Evolutionary conservation across 805 yeast species (phyloP), one percentile per base, ranked within the genome.

Genomic region (Tetrapisispora taiwanensis): DNA sequence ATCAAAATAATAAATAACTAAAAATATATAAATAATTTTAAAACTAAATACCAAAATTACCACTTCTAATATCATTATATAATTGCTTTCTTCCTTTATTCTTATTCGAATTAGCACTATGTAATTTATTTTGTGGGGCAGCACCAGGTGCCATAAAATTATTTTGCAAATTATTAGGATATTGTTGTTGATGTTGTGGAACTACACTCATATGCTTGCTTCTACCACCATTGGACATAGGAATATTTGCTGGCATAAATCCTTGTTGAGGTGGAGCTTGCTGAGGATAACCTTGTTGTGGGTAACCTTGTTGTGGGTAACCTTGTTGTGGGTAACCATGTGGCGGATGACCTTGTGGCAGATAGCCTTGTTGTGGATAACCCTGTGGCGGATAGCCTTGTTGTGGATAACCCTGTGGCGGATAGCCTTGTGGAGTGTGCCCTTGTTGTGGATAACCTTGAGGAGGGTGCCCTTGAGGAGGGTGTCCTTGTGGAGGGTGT

Each of bases 1-100:
- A n/a, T n/a, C n/a, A n/a, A n/a, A n/a, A n/a, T n/a, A n/a, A n/a
- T n/a, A n/a, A n/a, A n/a, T n/a, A n/a, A n/a, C 8, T 22, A 22
- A 5, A 22, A 8, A 8, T 22, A 22, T 8, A 22, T 22, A 22
- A 8, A 22, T 22, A 22, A 22, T 22, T 22, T 6, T 22, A 22
- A 22, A 22, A 22, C 26, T 34, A 81, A 31, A 83, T 80, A 38
- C 90, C 90, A 64, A 81, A 83, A 44, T 72, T 72, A 27, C 83
- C 84, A 45, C 75, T 77, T 54, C 75, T 74, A 40, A 83, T 70
- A 1, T 85, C 84, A 42, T 77, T 73, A 52, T 87, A 71, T 37
- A 83, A 68, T 43, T 72, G 69, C 35, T 76, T 80, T 53, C 79
- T 77, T 52, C 75, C 75, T 30, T 68, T 61, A 20, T 58, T 65